These are phyloP conservation scores for Chaetomium strumarium DNA, from an alignment of 2,329 filamentous ascomycete genomes.

Conservation along the genomic window DNA sequence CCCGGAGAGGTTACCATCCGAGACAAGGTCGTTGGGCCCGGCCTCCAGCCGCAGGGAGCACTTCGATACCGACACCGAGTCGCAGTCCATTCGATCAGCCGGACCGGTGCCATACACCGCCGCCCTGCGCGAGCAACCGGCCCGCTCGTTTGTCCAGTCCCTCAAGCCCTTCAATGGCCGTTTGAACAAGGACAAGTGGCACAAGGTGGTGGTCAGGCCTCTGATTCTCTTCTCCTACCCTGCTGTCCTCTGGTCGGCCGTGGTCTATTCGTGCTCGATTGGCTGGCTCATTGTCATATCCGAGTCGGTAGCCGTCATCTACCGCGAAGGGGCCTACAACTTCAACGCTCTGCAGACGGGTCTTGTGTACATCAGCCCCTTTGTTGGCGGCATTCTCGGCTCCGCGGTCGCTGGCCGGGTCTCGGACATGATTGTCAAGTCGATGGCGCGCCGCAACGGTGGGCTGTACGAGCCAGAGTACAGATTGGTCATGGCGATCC, in stretches of 20 bases:
- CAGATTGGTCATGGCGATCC: constrained; percentile 78
- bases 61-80: constrained; percentile 37
- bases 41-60: not conserved
- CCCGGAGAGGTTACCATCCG: not conserved
- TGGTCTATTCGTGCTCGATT: constrained; percentile 80
- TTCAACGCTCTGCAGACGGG: constrained; percentile 78
- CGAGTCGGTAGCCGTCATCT: constrained; percentile 78
- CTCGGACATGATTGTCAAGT: constrained; percentile 77
- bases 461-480: constrained; percentile 95
- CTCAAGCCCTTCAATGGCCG: constrained; percentile 74
- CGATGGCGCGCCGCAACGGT: constrained; percentile 79
- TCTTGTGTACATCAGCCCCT: constrained; percentile 83
- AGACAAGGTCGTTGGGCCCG: constrained; percentile 20
- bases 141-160: constrained; percentile 66
- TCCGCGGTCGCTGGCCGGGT: constrained; percentile 85
- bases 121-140: constrained; percentile 58
- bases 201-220: constrained; percentile 69
- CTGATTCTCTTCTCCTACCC: constrained; percentile 87
- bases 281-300: constrained; percentile 96
- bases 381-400: constrained; percentile 82
- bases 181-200: constrained; percentile 71
- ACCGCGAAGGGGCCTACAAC: constrained; percentile 66
- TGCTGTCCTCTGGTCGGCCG: constrained; percentile 78
- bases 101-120: constrained; percentile 59
- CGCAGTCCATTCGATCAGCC: constrained; percentile 33